phyloP scores from a whole-genome alignment of 345 rosid genomes.

The Eucalyptus paniculata region DNA sequence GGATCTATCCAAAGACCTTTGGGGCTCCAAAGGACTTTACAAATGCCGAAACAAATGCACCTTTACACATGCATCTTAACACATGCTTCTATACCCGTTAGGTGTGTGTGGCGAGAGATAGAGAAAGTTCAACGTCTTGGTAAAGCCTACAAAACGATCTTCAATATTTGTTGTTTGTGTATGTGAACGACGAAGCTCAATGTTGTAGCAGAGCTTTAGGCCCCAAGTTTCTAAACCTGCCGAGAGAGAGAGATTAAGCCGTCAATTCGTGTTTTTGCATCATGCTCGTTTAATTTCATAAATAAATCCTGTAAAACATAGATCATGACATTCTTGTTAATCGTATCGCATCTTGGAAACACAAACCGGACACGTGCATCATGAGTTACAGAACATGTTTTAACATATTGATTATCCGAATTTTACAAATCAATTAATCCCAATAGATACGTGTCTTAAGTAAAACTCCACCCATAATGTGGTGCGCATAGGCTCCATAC shows the following conservation, averaged over 20 bases:
- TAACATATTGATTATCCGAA: not conserved
- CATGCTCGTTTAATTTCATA: not conserved
- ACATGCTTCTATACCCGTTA: no score
- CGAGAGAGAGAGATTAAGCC: not conserved
- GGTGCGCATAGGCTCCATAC: not conserved
- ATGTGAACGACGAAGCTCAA: not conserved
- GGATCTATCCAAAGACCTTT: no score
- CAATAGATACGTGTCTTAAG: not conserved
- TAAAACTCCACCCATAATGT: not conserved
- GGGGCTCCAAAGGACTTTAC: no score
- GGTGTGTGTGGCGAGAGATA: no score
- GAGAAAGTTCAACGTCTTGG: not conserved
- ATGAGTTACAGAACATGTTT: not conserved
- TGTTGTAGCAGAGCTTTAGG: not conserved
- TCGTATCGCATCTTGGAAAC: not conserved
- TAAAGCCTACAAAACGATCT: not conserved
- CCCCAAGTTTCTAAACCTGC: not conserved
- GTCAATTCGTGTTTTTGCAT: not conserved
- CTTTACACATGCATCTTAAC: no score
- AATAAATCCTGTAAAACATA: not conserved
- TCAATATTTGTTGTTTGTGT: not conserved
- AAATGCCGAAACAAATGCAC: no score
- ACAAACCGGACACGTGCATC: not conserved
- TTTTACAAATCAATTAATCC: not conserved
- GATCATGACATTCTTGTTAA: not conserved